Evolutionary conservation across 345 rosid species (phyloP).

Genomic region (Angophora floribunda): DNA sequence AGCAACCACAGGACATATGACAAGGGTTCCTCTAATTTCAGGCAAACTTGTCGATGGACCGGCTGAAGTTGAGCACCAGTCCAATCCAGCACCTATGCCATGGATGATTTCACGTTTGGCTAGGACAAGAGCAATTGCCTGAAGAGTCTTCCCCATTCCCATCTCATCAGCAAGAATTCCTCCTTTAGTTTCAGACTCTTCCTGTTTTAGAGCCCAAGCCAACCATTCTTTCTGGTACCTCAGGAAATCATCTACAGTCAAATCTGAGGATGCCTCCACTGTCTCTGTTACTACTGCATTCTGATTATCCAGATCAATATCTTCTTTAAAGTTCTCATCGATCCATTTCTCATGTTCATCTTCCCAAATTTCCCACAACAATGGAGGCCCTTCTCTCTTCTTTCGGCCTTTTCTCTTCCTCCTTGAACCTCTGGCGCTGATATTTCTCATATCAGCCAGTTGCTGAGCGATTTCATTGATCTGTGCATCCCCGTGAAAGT

Average conservation of each 20-base stretch:
- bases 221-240: slow-evolving; percentile 95
- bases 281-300: slow-evolving; percentile 35
- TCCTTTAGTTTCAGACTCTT: slow-evolving; percentile 50
- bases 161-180: slow-evolving; percentile 99
- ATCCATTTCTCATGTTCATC: slow-evolving; percentile 56
- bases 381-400: slow-evolving; percentile 6
- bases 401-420: slow-evolving; percentile 16
- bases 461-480: background rate
- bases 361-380: slow-evolving; percentile 82
- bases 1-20: slow-evolving; percentile 89
- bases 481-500: background rate
- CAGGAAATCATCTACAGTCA: slow-evolving; percentile 65
- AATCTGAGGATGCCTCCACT: slow-evolving; percentile 56
- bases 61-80: slow-evolving; percentile 1
- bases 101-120: slow-evolving; percentile 40
- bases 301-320: slow-evolving; percentile 53
- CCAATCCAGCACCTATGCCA: slow-evolving; percentile 1
- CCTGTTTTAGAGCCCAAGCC: slow-evolving; percentile 92
- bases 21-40: slow-evolving; percentile 55
- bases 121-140: slow-evolving; percentile 92
- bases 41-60: slow-evolving; percentile 22
- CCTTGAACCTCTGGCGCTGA: background rate
- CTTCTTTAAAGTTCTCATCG: slow-evolving; percentile 31
- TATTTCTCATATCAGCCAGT: background rate
- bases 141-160: slow-evolving; percentile 99